Evolutionary conservation across 2,329 filamentous ascomycete genomes (phyloP).

Genomic region (Aspergillus udagawae): DNA sequence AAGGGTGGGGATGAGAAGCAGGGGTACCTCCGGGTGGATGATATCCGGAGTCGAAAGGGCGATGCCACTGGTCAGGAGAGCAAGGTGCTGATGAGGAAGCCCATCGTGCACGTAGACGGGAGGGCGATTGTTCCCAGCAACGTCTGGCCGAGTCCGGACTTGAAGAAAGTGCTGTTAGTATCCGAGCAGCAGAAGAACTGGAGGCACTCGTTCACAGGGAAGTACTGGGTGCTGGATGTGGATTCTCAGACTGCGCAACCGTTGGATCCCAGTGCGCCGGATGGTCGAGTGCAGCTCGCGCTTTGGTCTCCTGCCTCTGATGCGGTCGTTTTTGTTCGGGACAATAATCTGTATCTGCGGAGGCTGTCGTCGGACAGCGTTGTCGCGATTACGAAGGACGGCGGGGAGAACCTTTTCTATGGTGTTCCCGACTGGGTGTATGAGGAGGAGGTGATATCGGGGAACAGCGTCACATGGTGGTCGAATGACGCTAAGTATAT

Average conservation of each 20-base stretch:
- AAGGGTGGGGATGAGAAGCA: constrained; percentile 55
- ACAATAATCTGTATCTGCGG: constrained; percentile 87
- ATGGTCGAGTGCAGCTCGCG: constrained; percentile 73
- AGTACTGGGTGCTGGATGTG: constrained; percentile 92
- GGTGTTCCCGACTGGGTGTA: constrained; percentile 98
- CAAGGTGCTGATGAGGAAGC: constrained; percentile 70
- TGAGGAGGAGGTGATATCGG: constrained; percentile 77
- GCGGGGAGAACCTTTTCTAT: constrained; percentile 85
- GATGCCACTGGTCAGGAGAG: constrained; percentile 47
- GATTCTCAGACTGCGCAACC: constrained; percentile 71
- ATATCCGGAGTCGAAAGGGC: constrained; percentile 62
- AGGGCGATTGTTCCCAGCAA: constrained; percentile 54
- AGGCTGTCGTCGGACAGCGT: constrained; percentile 58
- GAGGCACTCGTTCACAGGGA: constrained; percentile 81
- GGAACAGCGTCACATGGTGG: constrained; percentile 90
- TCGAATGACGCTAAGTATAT: constrained; percentile 83
- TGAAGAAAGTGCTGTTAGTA: constrained; percentile 80
- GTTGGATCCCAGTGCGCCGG: constrained; percentile 64
- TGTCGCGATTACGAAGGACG: constrained; percentile 76
- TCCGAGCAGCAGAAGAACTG: constrained; percentile 72
- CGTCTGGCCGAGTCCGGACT: constrained; percentile 73
- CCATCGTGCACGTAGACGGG: constrained; percentile 58
- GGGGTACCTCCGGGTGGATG: constrained; percentile 79
- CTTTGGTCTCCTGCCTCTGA: constrained; percentile 86
- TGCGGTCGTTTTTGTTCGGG: constrained; percentile 79